A percentile compares a stretch with the other conserved stretches of the same genome.
Conservation (phyloP, 345 rosid genomes). For the Populus nigra region DNA sequence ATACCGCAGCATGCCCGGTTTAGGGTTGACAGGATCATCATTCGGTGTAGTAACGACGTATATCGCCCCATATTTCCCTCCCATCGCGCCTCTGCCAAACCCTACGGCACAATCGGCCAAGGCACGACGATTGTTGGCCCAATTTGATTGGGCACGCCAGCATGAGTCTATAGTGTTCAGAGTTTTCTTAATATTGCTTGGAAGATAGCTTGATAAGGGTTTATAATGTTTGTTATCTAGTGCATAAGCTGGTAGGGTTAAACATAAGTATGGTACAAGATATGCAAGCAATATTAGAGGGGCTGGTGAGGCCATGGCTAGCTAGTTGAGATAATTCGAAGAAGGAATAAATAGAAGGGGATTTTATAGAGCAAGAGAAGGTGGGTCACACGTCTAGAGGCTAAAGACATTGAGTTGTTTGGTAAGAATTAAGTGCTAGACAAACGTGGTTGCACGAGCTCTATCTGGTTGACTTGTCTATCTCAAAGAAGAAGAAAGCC, state of each 20-base stretch:
- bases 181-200: neutral
- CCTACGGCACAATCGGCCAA: constrained; percentile 27
- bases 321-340: neutral
- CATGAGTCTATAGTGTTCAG: constrained; percentile 27
- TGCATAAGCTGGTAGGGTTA: neutral
- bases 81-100: constrained; percentile 20
- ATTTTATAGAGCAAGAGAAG: neutral
- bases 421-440: neutral
- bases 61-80: constrained; percentile 19
- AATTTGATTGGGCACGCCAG: constrained; percentile 14
- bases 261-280: neutral
- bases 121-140: constrained; percentile 21
- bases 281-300: neutral
- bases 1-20: constrained; percentile 25
- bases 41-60: constrained; percentile 18
- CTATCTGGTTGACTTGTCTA: neutral
- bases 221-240: neutral
- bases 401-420: neutral
- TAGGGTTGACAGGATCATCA: constrained; percentile 27
- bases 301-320: constrained; percentile 6
- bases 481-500: neutral
- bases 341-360: neutral
- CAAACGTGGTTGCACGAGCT: constrained; percentile 26
- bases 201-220: constrained; percentile 13
- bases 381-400: constrained; percentile 11